These are phyloP conservation scores for Monosiga brevicollis DNA, from an alignment of 78 protist genomes.

Conservation along the genomic window DNA sequence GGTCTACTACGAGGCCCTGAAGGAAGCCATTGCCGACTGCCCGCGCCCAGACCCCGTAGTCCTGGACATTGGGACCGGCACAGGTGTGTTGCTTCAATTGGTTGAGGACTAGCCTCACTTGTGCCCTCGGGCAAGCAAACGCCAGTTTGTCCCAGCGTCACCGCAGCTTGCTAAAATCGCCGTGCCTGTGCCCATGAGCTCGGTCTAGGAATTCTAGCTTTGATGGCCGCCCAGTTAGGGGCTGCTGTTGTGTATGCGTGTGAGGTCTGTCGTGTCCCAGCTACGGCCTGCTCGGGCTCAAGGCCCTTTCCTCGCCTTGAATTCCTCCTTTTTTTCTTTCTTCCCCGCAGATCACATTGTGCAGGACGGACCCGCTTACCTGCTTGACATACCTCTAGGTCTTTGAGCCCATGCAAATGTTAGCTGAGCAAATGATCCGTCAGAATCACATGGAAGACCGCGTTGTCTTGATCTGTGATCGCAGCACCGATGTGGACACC, in stretches of 20 bases:
- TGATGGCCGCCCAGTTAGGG: constrained; percentile 35
- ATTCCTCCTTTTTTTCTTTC: background rate
- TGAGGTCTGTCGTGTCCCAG: background rate
- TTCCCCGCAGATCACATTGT: no score
- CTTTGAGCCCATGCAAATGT: background rate
- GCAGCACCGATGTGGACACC: background rate
- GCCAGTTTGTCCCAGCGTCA: no score
- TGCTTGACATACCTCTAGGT: no score
- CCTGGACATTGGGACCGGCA: constrained; percentile 46
- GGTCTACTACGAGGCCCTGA: no score
- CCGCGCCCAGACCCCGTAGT: background rate
- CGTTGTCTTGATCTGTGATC: background rate
- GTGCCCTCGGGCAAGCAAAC: no score
- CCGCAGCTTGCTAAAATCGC: no score
- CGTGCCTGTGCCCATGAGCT: no score
- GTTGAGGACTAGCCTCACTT: no score
- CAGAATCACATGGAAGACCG: background rate
- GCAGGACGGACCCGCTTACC: no score
- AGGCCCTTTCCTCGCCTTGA: background rate
- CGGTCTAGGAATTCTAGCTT: constrained; percentile 30
- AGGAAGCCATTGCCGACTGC: no score
- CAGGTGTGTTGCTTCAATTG: no score
- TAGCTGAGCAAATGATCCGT: constrained; percentile 2
- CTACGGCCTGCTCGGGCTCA: background rate
- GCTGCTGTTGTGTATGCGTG: constrained; percentile 24